Conservation (phyloP, 805 yeast genomes). For the Candida vaughaniae region DNA sequence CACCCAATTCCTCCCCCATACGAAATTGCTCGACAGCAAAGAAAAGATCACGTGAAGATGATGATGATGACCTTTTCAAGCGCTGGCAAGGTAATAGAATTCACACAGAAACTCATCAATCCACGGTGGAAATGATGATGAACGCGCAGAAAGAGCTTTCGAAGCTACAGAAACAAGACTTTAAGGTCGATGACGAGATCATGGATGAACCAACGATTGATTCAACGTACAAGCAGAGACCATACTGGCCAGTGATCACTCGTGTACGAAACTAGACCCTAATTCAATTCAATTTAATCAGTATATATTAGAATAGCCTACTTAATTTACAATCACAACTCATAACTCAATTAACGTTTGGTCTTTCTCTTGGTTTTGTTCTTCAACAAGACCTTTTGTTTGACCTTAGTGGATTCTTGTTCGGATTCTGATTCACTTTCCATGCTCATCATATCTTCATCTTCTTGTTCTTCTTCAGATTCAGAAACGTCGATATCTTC, state of each 20-base stretch:
- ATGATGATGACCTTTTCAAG: slow-evolving; percentile 3
- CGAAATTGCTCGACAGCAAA: no score
- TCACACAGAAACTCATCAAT: slow-evolving; percentile 10
- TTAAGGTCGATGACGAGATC: not conserved
- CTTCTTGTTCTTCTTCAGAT: slow-evolving; percentile 47
- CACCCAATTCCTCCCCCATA: slow-evolving; percentile 5
- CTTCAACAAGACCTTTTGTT: slow-evolving; percentile 60
- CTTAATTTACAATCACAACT: slow-evolving; percentile 11
- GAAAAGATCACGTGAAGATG: slow-evolving; percentile 6
- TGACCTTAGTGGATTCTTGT: slow-evolving; percentile 27
- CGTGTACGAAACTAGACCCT: slow-evolving; percentile 3
- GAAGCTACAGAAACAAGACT: not conserved
- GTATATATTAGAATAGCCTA: slow-evolving; percentile 2
- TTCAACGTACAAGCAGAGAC: slow-evolving; percentile 8
- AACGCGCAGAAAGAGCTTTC: slow-evolving; percentile 11
- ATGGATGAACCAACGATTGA: not conserved
- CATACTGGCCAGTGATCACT: slow-evolving; percentile 15
- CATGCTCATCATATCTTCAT: slow-evolving; percentile 25
- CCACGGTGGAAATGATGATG: slow-evolving; percentile 13
- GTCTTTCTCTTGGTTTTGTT: slow-evolving; percentile 38
- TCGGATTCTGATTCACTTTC: slow-evolving; percentile 49
- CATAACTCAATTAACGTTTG: slow-evolving; percentile 9
- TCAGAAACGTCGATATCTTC: slow-evolving; percentile 41
- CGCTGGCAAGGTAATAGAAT: slow-evolving; percentile 14
- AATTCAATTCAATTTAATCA: not conserved